Evolutionary conservation across 257 asterid genomes (phyloP), one percentile per base, ranked within the genome.

Genomic region (Solanum ahanhuiri): DNA sequence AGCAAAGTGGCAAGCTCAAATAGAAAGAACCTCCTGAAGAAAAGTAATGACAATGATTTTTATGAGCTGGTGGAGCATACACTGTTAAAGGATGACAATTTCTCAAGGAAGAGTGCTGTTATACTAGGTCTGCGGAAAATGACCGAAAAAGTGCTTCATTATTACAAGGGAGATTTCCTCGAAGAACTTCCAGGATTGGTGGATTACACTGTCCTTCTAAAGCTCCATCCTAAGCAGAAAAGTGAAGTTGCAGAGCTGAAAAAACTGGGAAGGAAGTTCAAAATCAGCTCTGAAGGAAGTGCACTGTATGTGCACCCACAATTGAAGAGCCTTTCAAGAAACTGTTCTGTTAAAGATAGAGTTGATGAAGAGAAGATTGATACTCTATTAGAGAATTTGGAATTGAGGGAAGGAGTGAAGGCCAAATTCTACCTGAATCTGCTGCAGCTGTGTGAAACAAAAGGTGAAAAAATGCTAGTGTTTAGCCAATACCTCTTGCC

Each of bases 141-240:
- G 98, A 95, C 99, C 2, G 92, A 86, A 23, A 93, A 89, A 34
- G 97, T 97, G 84, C 89, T 97, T 91, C 99, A 97, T 86, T 97
- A 95, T 86, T 97, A 95, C 91, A 95, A 87, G 90, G 99, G 99
- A 70, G 99, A 97, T 86, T 95, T 94, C 89, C 88, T 97, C 71
- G 99, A 97, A 83, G 99, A 97, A 86, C 96, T 97, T 82, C 99
- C 99, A 1, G 99, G 99, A 82, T 95, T 97, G 9, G 91, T 94
- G 51, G 99, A 97, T 82, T 97, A 93, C 86, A 91, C 98, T 2
- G 93, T 97, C 70, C 92, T 91, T 88, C 96, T 97, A 60, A 91
- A 81, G 84, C 96, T 97, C 54, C 92, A 94, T 85, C 92, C 91
- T 20, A 66, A 70, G 82, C 99, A 97, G 77, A 91, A 89, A 86